Base-by-base conservation (phyloP, 768 basidiomycete genomes). In the Jaapia argillacea region DNA sequence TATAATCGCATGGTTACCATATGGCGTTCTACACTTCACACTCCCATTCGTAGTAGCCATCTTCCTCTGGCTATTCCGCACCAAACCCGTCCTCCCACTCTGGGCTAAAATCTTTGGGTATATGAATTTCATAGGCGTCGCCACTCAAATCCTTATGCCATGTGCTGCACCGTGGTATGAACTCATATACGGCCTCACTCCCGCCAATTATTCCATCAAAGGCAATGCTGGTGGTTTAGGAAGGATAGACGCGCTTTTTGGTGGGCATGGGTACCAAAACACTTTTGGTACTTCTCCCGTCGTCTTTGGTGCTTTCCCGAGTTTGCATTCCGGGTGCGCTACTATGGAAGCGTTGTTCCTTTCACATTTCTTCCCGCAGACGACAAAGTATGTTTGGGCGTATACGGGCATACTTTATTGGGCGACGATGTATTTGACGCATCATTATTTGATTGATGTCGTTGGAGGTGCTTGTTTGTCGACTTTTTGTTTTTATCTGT, bases 131-230 rank as follows among this genome's bases (percentile, higher is more conserved):
- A 64, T 73, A 7, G 94, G 92, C 1, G 96, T 98, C 25, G 61
- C 92, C 54, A 73, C 80, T 45, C 94, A 97, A 59, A 81, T 96
- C 56, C 55, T 88, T 26, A 72, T 98, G 45, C 96, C 94, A 0
- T 96, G 92, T 55, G 81, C 94, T 1, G 83, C 96, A 1, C 96
- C 96, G 4, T 85, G 96, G 96, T 99, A 98, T 63, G 94, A 98
- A 57, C 75, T 98, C 53, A 89, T 96, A 51, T 83, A 98, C 58
- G 96, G 96, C 1, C 79, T 97, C 27, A 94, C 89, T 0, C 96
- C 96, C 0, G 96, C 96, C 24, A 77, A 90, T 54, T 98, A 98
- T 67, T 67, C 67, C 39, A 92, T 94, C 74, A 79, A 77, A 37
- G 96, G 96, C 18, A 97, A 92, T 0, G 79, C 96, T 2, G 94